These are phyloP conservation scores for Ogataea neopini DNA, from an alignment of 805 yeast species.

Conservation along the genomic window DNA sequence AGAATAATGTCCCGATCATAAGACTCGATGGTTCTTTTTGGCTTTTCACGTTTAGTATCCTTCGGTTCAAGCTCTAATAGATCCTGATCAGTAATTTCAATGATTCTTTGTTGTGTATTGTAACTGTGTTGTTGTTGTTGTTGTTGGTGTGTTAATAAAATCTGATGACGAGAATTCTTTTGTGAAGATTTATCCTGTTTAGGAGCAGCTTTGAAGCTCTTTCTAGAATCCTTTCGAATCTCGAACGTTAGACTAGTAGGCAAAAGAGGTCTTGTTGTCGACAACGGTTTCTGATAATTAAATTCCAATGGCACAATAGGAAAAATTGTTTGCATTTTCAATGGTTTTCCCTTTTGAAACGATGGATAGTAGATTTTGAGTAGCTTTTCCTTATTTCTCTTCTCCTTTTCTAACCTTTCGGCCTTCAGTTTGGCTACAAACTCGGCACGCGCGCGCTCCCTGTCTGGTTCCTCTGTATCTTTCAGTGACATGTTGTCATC, in stretches of 20 bases:
- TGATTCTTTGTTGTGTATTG: conserved; percentile 23
- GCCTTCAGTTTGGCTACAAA: conserved; percentile 9
- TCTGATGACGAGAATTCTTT: conserved; percentile 8
- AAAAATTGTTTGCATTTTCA: conserved; percentile 66
- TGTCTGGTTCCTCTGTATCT: conserved; percentile 18
- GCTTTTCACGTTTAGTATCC: conserved; percentile 16
- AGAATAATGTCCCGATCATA: conserved; percentile 58
- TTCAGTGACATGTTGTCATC: conserved; percentile 1
- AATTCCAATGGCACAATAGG: conserved; percentile 58
- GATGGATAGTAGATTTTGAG: conserved; percentile 60
- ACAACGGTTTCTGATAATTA: conserved; percentile 52
- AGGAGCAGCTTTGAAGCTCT: conserved; percentile 43
- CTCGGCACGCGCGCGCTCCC: conserved; percentile 3
- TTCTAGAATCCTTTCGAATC: conserved; percentile 60
- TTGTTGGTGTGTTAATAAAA: conserved; percentile 9
- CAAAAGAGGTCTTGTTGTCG: conserved; percentile 44
- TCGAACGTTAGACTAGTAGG: conserved; percentile 65
- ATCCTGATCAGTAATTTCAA: conserved; percentile 33
- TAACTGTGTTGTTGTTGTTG: conserved; percentile 10
- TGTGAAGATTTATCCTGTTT: conserved; percentile 20
- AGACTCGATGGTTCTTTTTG: conserved; percentile 35
- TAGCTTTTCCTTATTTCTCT: conserved; percentile 34
- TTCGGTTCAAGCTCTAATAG: conserved; percentile 24
- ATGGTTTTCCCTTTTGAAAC: conserved; percentile 53
- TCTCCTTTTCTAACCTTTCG: conserved; percentile 31